phyloP scores from a whole-genome alignment of 1,284 basidiomycete species.

The Pisolithus thermaeus region DNA sequence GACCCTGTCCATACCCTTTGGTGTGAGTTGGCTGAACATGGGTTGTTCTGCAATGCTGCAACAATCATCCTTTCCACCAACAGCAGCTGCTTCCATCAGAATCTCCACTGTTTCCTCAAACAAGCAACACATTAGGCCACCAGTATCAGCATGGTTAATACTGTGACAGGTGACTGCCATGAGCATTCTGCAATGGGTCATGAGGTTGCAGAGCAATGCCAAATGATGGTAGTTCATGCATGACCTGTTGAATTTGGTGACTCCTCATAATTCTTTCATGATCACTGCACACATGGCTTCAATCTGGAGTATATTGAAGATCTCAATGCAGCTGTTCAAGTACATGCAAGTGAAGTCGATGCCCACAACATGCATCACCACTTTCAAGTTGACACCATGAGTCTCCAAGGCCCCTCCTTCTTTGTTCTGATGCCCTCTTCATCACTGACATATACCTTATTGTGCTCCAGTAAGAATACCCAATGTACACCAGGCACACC shows the following conservation, averaged over 20 bases:
- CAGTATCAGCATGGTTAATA: no score
- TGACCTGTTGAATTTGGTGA: conserved; percentile 97
- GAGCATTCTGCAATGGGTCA: no score
- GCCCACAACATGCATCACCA: conserved; percentile 91
- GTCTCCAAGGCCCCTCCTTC: conserved; percentile 96
- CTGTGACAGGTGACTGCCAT: no score
- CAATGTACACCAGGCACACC: no score
- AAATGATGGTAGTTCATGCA: conserved; percentile 99
- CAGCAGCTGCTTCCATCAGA: no score
- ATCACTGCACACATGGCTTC: conserved; percentile 91
- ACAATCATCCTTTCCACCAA: no score
- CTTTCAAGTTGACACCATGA: conserved; percentile 92
- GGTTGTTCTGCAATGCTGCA: no score
- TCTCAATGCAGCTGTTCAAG: conserved; percentile 96
- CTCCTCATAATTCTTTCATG: conserved; percentile 86
- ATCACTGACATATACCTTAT: conserved; percentile 66
- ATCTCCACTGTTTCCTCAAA: no score
- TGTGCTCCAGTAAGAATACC: conserved; percentile 42
- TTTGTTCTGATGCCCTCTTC: conserved; percentile 62
- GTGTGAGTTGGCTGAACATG: no score
- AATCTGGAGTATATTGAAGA: conserved; percentile 96
- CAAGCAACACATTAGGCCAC: no score
- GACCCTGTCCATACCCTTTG: no score
- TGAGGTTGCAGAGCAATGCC: conserved; percentile 32
- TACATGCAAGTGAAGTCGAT: conserved; percentile 69